These are phyloP conservation scores for Eimeria acervulina DNA, from an alignment of 169 alveolate genomes.

Conservation along the genomic window DNA sequence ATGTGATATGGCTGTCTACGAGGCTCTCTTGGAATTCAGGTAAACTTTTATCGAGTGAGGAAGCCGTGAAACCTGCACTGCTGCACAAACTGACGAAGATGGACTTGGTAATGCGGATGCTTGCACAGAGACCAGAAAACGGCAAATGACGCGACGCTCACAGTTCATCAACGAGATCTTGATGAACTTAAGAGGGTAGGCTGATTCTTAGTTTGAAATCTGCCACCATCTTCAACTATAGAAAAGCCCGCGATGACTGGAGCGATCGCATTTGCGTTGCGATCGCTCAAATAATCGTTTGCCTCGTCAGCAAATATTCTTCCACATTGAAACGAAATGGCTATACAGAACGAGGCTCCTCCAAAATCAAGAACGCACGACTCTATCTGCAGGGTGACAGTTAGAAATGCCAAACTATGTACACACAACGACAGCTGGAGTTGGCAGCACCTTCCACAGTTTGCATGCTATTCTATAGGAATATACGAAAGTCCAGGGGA, in stretches of 20 bases:
- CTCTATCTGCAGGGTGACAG: background rate
- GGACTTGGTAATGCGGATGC: background rate
- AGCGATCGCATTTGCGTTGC: background rate
- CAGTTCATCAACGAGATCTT: slow-evolving; percentile 41
- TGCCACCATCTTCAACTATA: background rate
- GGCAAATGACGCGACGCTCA: slow-evolving; percentile 5
- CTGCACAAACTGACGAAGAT: background rate
- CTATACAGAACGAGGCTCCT: background rate
- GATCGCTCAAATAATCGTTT: too few species aligned
- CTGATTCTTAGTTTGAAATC: background rate
- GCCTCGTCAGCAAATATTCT: too few species aligned
- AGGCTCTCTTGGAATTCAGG: slow-evolving; percentile 70
- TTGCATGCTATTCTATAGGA: background rate
- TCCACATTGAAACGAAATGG: background rate
- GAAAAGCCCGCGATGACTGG: background rate
- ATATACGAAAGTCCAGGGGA: slow-evolving; percentile 54
- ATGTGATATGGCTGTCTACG: slow-evolving; percentile 65
- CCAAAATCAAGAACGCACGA: background rate
- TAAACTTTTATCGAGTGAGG: background rate
- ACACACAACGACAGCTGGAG: background rate
- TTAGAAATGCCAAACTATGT: background rate
- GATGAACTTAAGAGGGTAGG: slow-evolving; percentile 64
- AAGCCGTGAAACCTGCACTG: background rate
- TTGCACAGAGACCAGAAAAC: slow-evolving; percentile 50
- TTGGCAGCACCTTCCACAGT: background rate